These are phyloP conservation scores for Pseudogymnoascus sp. DNA, from an alignment of 2,329 filamentous ascomycete species.

Conservation along the genomic window DNA sequence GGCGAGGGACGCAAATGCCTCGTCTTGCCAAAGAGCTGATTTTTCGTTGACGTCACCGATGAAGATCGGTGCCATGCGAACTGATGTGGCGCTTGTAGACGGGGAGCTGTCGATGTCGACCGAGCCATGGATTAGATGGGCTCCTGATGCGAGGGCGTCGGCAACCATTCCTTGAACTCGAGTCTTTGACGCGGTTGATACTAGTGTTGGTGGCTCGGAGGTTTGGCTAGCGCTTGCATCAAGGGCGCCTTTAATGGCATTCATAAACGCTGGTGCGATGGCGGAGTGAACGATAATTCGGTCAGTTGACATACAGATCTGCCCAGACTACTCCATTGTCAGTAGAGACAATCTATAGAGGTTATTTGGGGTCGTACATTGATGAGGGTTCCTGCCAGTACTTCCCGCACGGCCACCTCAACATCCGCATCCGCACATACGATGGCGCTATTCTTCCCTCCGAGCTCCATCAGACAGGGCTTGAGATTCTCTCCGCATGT, in stretches of 20 bases:
- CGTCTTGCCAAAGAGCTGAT: constrained; percentile 29
- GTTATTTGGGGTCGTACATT: constrained; percentile 30
- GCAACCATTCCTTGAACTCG: neutral
- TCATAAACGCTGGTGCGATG: constrained; percentile 29
- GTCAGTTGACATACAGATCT: constrained; percentile 55
- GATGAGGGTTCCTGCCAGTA: constrained; percentile 49
- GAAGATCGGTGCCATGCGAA: constrained; percentile 9
- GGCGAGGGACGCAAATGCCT: constrained; percentile 30
- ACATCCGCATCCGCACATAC: constrained; percentile 63
- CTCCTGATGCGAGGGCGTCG: neutral
- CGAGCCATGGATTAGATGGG: neutral
- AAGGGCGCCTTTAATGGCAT: constrained; percentile 26
- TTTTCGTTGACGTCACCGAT: constrained; percentile 26
- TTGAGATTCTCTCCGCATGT: constrained; percentile 60
- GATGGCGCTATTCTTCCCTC: constrained; percentile 62
- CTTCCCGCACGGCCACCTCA: constrained; percentile 50
- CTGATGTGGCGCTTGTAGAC: constrained; percentile 13
- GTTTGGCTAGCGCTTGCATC: constrained; percentile 4
- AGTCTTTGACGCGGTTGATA: constrained; percentile 18
- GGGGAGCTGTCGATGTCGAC: constrained; percentile 15
- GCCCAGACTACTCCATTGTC: constrained; percentile 39
- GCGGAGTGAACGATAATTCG: constrained; percentile 32
- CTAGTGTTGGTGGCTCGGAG: constrained; percentile 31
- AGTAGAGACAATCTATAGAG: constrained; percentile 23
- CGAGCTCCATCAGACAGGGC: constrained; percentile 64